Evolutionary conservation across 768 basidiomycete genomes (phyloP).

Genomic region (Tephrocybe rancida): DNA sequence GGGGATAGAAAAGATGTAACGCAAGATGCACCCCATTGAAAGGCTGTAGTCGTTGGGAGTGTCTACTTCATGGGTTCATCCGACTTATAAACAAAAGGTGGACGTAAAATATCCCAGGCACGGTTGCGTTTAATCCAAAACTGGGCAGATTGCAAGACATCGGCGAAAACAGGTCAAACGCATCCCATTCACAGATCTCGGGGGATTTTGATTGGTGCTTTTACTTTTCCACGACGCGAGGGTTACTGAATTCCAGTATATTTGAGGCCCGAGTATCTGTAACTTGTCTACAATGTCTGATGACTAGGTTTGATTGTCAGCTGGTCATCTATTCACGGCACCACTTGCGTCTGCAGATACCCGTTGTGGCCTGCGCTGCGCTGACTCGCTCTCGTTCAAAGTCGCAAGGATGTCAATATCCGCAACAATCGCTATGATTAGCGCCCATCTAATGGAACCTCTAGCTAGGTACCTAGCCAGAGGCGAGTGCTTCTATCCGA

Average conservation of each 20-base stretch:
- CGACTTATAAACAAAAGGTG: too few species aligned
- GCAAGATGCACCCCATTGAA: too few species aligned
- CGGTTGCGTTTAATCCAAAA: too few species aligned
- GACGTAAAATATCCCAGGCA: too few species aligned
- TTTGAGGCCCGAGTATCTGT: conserved; percentile 4
- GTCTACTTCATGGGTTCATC: too few species aligned
- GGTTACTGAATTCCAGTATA: background rate
- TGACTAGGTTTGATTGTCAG: conserved; percentile 16
- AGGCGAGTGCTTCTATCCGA: too few species aligned
- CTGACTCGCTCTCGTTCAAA: conserved; percentile 9
- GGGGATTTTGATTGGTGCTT: background rate
- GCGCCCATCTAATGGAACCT: too few species aligned
- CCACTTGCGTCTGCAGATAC: background rate
- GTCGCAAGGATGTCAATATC: too few species aligned
- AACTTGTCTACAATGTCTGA: background rate
- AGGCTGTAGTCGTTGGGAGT: too few species aligned
- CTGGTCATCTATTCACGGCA: background rate
- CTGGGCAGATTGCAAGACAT: background rate
- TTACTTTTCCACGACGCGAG: conserved; percentile 4
- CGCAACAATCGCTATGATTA: too few species aligned
- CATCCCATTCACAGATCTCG: background rate
- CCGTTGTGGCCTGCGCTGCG: background rate
- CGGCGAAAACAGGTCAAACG: conserved; percentile 3
- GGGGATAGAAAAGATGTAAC: too few species aligned
- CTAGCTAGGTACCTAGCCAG: too few species aligned